Percentiles rank a stretch among this genome's conserved stretches.
phyloP scores from a whole-genome alignment of 2,329 filamentous ascomycete genomes.

The Claviceps arundinis region DNA sequence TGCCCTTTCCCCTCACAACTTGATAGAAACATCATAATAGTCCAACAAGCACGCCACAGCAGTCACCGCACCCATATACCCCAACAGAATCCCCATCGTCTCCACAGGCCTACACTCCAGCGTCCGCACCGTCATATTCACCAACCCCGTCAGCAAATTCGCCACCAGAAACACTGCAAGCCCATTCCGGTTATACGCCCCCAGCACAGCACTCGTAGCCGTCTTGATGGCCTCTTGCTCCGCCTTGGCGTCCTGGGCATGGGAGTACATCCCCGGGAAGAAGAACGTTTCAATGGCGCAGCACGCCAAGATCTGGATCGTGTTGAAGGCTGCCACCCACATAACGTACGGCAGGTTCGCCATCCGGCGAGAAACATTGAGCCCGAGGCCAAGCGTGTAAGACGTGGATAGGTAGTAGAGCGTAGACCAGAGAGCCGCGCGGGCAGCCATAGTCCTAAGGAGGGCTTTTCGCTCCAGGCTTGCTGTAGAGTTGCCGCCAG shows the following conservation, averaged over 20 bases:
- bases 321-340: conserved; percentile 89
- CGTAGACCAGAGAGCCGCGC: conserved; percentile 53
- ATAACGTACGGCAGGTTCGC: conserved; percentile 90
- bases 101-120: conserved; percentile 50
- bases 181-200: conserved; percentile 80
- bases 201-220: conserved; percentile 69
- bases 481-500: conserved; percentile 27
- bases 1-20: conserved; percentile 34
- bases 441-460: conserved; percentile 48
- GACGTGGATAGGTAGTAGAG: conserved; percentile 59
- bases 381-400: conserved; percentile 55
- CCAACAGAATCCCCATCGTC: conserved; percentile 63
- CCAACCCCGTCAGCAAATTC: conserved; percentile 76
- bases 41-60: conserved; percentile 56
- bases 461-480: conserved; percentile 41
- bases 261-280: conserved; percentile 58
- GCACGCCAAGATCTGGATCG: conserved; percentile 65
- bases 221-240: conserved; percentile 52
- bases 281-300: conserved; percentile 64
- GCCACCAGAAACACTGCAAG: conserved; percentile 74
- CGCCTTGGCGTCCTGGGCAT: conserved; percentile 33
- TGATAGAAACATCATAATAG: conserved; percentile 53
- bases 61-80: conserved; percentile 57
- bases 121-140: conserved; percentile 80
- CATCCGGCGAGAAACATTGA: conserved; percentile 73